Conservation (phyloP, 805 yeast genomes). For the Candida verbasci region DNA sequence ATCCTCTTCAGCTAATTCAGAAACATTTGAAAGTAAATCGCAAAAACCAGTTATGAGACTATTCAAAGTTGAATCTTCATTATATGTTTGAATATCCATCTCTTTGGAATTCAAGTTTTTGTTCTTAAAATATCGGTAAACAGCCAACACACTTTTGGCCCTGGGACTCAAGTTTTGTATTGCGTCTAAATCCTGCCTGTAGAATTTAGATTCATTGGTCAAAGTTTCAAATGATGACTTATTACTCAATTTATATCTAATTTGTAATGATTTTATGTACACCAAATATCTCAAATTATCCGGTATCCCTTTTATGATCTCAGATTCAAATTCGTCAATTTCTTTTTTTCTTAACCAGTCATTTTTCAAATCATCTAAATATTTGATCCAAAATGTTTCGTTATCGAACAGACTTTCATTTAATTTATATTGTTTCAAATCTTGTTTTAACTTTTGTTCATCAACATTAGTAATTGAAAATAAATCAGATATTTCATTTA, state of each 20-base stretch:
- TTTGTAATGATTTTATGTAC: constrained; percentile 29
- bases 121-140: constrained; percentile 27
- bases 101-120: constrained; percentile 10
- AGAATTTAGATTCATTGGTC: constrained; percentile 20
- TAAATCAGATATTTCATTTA: constrained; percentile 25
- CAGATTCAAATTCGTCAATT: constrained; percentile 15
- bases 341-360: constrained; percentile 4
- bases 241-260: constrained; percentile 22
- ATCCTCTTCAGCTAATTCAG: constrained; percentile 22
- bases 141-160: constrained; percentile 22
- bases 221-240: constrained; percentile 27
- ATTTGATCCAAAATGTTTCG: constrained; percentile 8
- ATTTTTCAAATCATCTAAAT: constrained; percentile 7
- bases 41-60: constrained; percentile 2
- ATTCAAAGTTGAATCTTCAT: background rate
- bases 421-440: background rate
- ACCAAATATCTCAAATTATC: constrained; percentile 22
- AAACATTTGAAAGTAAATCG: constrained; percentile 14
- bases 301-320: constrained; percentile 29
- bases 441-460: constrained; percentile 2
- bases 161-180: constrained; percentile 13
- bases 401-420: background rate
- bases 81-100: background rate
- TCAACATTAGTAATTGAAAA: constrained; percentile 8
- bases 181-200: constrained; percentile 13